Evolutionary conservation across 1,284 basidiomycete species (phyloP).

Genomic region (Rhodotorula mucilaginosa): DNA sequence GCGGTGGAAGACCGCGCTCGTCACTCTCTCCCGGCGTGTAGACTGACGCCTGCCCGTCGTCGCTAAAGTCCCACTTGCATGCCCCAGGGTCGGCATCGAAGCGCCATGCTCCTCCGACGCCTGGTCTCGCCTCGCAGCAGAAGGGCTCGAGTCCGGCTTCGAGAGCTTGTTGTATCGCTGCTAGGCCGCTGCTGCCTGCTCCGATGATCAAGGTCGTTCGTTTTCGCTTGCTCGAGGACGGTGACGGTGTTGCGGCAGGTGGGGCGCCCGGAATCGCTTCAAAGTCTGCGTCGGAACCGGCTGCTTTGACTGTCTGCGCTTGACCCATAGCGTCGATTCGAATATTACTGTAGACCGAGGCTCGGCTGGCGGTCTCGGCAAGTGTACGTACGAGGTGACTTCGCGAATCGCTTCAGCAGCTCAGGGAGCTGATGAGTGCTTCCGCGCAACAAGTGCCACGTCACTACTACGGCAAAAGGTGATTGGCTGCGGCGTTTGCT

Average conservation of each 20-base stretch:
- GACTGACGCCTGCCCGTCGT: conserved; percentile 20
- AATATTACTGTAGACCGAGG: no score
- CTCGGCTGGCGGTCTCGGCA: no score
- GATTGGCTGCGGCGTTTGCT: no score
- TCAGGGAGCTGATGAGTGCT: no score
- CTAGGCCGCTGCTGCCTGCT: conserved; percentile 51
- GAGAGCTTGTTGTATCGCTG: conserved; percentile 49
- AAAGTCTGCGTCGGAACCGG: no score
- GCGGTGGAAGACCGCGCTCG: background rate
- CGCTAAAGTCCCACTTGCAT: conserved; percentile 25
- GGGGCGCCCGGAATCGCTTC: no score
- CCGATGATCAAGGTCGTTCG: conserved; percentile 48
- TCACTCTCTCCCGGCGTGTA: conserved; percentile 2
- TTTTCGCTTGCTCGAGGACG: background rate
- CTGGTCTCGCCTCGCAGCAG: conserved; percentile 36
- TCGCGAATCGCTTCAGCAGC: no score
- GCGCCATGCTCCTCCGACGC: conserved; percentile 50
- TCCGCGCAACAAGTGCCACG: no score
- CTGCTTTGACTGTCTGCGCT: no score
- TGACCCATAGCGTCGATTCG: no score
- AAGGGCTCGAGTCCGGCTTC: conserved; percentile 32
- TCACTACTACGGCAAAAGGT: no score
- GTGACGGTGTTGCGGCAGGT: background rate
- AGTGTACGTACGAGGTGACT: no score
- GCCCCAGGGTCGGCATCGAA: conserved; percentile 28